phyloP scores from a whole-genome alignment of 1,284 basidiomycete species.

The Amylostereum areolatum region DNA sequence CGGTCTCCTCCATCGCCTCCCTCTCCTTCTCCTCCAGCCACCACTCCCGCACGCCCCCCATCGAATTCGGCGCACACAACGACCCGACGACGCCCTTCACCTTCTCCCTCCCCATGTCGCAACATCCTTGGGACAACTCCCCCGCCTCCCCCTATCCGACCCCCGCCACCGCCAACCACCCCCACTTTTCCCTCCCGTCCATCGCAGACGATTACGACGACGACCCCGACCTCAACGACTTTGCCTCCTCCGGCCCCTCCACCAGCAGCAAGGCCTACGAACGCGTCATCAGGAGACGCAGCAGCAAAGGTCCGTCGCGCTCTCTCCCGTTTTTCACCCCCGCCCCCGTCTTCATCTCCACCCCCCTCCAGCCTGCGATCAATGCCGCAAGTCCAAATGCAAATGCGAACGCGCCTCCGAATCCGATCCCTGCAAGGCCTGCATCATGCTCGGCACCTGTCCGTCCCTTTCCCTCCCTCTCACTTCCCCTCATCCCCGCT shows the following conservation, averaged over 20 bases:
- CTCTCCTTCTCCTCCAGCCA: neutral
- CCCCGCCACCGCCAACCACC: constrained; percentile 15
- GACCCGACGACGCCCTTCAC: neutral
- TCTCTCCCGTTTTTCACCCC: neutral
- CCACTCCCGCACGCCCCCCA: neutral
- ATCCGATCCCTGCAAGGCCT: constrained; percentile 63
- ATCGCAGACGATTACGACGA: constrained; percentile 28
- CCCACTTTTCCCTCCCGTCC: constrained; percentile 16
- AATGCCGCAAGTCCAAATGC: constrained; percentile 77
- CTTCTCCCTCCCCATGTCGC: constrained; percentile 18
- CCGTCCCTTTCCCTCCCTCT: constrained; percentile 23
- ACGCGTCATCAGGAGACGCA: constrained; percentile 51
- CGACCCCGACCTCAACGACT: constrained; percentile 26
- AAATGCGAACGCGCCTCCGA: constrained; percentile 61
- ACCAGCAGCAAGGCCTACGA: constrained; percentile 27
- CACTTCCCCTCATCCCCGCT: constrained; percentile 4
- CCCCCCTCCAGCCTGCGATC: constrained; percentile 55
- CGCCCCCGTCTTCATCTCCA: neutral
- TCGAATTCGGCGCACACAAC: neutral
- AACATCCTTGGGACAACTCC: constrained; percentile 16
- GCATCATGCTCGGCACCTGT: constrained; percentile 65
- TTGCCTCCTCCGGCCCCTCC: constrained; percentile 18
- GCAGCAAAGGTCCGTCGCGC: constrained; percentile 56
- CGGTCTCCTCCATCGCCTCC: neutral
- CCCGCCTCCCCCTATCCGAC: constrained; percentile 11